Percentiles rank a stretch among this genome's conserved stretches.
Conservation (phyloP, 345 rosid species). For the Citrus sp. region DNA sequence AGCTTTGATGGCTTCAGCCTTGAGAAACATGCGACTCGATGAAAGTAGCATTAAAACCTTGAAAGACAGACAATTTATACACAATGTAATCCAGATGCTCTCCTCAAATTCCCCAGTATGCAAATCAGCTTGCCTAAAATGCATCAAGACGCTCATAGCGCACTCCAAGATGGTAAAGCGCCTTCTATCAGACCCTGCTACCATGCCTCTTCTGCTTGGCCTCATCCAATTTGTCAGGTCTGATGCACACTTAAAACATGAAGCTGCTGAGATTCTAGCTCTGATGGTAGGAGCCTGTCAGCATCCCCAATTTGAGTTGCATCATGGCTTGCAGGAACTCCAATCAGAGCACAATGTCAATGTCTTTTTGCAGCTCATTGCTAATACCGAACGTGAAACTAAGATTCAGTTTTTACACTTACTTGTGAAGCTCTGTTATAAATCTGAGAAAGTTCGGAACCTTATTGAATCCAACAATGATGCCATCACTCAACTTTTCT, state of each 20-base stretch:
- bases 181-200: conserved; percentile 34
- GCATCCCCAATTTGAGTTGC: conserved; percentile 27
- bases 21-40: conserved; percentile 39
- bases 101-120: conserved; percentile 38
- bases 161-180: conserved; percentile 31
- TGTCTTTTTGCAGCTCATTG: conserved; percentile 33
- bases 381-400: conserved; percentile 25
- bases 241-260: conserved; percentile 32
- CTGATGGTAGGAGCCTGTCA: conserved; percentile 31
- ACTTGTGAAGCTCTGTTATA: conserved; percentile 39
- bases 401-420: conserved; percentile 42
- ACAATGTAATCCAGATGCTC: conserved; percentile 39
- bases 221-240: conserved; percentile 29
- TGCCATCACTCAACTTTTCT: conserved; percentile 36
- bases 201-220: conserved; percentile 36
- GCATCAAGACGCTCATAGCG: conserved; percentile 40
- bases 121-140: conserved; percentile 38
- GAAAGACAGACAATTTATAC: conserved; percentile 37
- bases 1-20: conserved; percentile 43
- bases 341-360: conserved; percentile 40
- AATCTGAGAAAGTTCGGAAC: conserved; percentile 33
- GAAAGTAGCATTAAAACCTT: conserved; percentile 30
- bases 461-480: conserved; percentile 26
- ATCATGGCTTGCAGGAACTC: conserved; percentile 43
- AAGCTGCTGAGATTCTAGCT: conserved; percentile 47